These are phyloP conservation scores for Aspergillus candidus DNA, from an alignment of 2,329 filamentous ascomycete species.

Conservation along the genomic window DNA sequence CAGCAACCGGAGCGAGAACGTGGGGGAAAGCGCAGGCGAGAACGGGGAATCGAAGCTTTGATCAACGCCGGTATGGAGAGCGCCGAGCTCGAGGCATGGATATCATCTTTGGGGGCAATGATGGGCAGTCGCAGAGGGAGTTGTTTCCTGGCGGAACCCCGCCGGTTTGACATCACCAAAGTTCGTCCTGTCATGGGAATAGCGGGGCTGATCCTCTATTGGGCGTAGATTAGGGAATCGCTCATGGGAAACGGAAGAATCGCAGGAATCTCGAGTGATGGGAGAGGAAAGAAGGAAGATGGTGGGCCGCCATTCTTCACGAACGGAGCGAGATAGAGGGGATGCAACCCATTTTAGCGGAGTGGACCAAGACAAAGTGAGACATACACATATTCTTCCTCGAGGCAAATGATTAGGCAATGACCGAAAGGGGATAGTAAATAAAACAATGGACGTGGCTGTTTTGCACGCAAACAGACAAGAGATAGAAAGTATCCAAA, in stretches of 20 bases:
- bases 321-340: background rate
- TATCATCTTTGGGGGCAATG: conserved; percentile 42
- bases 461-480: background rate
- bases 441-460: no score
- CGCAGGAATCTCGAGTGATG: no score
- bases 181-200: conserved; percentile 28
- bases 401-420: background rate
- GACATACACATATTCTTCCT: no score
- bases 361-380: no score
- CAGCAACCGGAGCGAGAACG: conserved; percentile 51
- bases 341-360: no score
- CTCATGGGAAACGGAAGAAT: no score
- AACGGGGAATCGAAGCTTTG: conserved; percentile 28
- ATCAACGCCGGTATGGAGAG: conserved; percentile 19
- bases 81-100: conserved; percentile 16
- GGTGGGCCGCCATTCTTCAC: no score
- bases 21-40: conserved; percentile 45
- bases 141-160: conserved; percentile 32
- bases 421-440: no score
- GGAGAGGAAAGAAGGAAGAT: no score
- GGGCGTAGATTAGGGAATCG: no score
- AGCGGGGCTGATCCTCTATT: background rate
- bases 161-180: conserved; percentile 33
- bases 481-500: conserved; percentile 7
- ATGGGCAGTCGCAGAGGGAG: conserved; percentile 35